Evolutionary conservation across 2,329 filamentous ascomycete species (phyloP).

Genomic region (Achaetomium macrosporum): DNA sequence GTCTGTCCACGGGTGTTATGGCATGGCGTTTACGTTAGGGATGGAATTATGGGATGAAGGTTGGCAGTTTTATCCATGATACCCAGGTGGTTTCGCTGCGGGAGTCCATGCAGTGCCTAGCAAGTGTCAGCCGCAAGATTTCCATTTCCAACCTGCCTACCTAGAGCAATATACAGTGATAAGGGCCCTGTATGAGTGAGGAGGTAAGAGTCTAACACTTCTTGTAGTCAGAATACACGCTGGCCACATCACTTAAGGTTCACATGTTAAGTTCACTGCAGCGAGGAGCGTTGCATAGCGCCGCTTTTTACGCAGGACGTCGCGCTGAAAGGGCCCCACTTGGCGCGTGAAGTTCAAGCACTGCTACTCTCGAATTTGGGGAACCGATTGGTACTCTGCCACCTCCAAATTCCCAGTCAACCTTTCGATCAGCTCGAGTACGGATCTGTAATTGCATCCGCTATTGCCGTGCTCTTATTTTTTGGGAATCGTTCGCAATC

Average conservation of each 20-base stretch:
- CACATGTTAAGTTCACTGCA: too few relatives aligned
- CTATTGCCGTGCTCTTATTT: too few relatives aligned
- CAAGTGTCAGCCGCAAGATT: too few relatives aligned
- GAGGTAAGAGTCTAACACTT: too few relatives aligned
- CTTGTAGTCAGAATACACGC: too few relatives aligned
- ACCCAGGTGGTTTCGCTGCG: not conserved
- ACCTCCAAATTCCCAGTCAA: not conserved
- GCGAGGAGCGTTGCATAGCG: too few relatives aligned
- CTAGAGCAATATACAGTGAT: too few relatives aligned
- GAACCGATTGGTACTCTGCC: not conserved
- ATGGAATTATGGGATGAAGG: not conserved
- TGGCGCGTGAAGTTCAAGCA: not conserved
- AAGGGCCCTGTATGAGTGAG: too few relatives aligned
- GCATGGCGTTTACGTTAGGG: conserved; percentile 1
- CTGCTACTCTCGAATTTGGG: conserved; percentile 16
- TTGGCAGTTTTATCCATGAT: not conserved
- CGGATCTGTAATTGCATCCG: not conserved
- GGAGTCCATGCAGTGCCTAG: not conserved
- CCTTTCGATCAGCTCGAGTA: not conserved
- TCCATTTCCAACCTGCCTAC: too few relatives aligned
- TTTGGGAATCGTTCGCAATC: not conserved
- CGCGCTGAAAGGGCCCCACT: not conserved
- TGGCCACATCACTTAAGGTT: too few relatives aligned
- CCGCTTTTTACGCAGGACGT: too few relatives aligned
- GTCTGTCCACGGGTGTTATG: not conserved